A percentile compares a stretch with the other conserved stretches of the same genome.
These are phyloP conservation scores for Lunularia cruciata DNA, from an alignment of 225 moss, liverwort and hornwort species.

Conservation along the genomic window DNA sequence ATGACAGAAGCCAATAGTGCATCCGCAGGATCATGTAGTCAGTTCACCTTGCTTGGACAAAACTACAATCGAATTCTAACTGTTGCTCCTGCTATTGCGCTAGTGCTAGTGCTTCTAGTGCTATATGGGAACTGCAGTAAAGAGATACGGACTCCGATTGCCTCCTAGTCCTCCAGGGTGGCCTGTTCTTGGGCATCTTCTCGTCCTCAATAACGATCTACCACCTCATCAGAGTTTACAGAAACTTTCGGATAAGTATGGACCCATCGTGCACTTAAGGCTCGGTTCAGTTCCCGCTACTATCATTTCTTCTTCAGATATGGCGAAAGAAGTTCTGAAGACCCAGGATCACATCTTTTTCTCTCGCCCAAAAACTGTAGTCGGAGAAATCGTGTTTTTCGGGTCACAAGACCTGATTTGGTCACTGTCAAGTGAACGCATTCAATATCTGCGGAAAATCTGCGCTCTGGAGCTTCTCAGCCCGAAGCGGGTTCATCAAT, in stretches of 20 bases:
- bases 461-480: slow-evolving; percentile 52
- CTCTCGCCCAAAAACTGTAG: slow-evolving; percentile 23
- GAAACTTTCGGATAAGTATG: slow-evolving; percentile 17
- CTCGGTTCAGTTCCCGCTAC: slow-evolving; percentile 34
- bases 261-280: slow-evolving; percentile 36
- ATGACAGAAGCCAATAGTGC: too few relatives aligned
- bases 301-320: slow-evolving; percentile 42
- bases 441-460: slow-evolving; percentile 57
- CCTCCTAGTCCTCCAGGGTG: slow-evolving; percentile 15
- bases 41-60: too few relatives aligned
- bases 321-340: slow-evolving; percentile 48
- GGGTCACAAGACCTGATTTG: slow-evolving; percentile 27
- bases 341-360: slow-evolving; percentile 49
- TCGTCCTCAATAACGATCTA: neutral
- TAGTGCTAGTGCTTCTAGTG: too few relatives aligned
- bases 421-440: slow-evolving; percentile 34
- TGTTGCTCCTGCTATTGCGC: too few relatives aligned
- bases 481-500: slow-evolving; percentile 16
- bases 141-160: too few relatives aligned
- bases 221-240: slow-evolving; percentile 6
- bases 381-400: slow-evolving; percentile 15
- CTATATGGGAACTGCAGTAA: too few relatives aligned
- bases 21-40: too few relatives aligned
- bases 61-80: too few relatives aligned
- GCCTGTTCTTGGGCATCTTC: slow-evolving; percentile 19